phyloP scores from a whole-genome alignment of 345 rosid species.

The Luvunga scandens region DNA sequence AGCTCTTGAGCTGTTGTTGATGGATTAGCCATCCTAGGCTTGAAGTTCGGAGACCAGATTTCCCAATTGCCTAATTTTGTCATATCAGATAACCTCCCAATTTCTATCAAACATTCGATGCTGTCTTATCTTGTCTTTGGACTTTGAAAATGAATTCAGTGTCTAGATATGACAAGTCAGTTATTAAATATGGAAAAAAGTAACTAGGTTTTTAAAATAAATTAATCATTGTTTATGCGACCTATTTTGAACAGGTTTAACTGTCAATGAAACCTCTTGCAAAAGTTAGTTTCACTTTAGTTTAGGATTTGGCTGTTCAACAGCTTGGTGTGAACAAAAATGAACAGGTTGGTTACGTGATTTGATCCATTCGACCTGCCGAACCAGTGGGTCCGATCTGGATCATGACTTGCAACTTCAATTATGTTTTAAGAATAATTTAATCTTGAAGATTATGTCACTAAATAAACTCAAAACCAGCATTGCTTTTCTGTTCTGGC shows the following conservation, averaged over 20 bases:
- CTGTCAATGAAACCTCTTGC: neutral
- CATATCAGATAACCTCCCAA: neutral
- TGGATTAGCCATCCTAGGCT: neutral
- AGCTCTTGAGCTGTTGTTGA: neutral
- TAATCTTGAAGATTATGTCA: conserved; percentile 8
- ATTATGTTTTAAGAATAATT: conserved; percentile 5
- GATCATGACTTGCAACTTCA: conserved; percentile 7
- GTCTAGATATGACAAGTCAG: neutral
- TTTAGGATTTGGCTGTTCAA: neutral
- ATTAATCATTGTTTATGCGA: neutral
- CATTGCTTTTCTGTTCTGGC: neutral
- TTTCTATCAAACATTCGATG: neutral
- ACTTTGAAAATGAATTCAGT: neutral
- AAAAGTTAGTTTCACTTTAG: conserved; percentile 2
- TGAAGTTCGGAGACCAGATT: conserved; percentile 8
- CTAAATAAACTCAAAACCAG: neutral
- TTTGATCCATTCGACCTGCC: conserved; percentile 8
- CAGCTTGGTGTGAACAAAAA: conserved; percentile 1
- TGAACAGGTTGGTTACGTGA: neutral
- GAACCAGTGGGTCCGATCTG: conserved; percentile 16
- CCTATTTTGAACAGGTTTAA: neutral
- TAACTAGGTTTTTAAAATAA: neutral
- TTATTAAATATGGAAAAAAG: neutral
- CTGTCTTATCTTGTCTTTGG: conserved; percentile 17
- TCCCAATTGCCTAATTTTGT: conserved; percentile 13